Evolutionary conservation across 495 filamentous ascomycete species (phyloP).

Genomic region (Penicillium nucicola): DNA sequence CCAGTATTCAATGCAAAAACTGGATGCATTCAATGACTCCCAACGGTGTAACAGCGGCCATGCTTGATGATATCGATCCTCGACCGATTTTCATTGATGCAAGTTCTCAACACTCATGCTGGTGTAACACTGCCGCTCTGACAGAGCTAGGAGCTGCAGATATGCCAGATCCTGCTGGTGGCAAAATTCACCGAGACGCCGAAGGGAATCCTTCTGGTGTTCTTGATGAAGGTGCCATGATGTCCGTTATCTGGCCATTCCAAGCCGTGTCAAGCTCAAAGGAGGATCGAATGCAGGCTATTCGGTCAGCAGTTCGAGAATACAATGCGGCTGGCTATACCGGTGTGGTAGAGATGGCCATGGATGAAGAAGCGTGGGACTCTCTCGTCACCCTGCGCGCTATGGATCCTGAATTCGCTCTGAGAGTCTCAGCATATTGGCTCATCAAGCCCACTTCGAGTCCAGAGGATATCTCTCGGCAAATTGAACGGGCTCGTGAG

Average conservation of each 20-base stretch:
- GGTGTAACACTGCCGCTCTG: constrained; percentile 51
- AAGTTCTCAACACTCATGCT: constrained; percentile 54
- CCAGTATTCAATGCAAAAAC: constrained; percentile 46
- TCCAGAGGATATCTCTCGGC: constrained; percentile 39
- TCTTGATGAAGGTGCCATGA: constrained; percentile 48
- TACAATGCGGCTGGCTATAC: constrained; percentile 56
- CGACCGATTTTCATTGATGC: constrained; percentile 54
- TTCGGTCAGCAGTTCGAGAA: constrained; percentile 36
- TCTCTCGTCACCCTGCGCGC: constrained; percentile 37
- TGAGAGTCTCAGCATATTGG: constrained; percentile 61
- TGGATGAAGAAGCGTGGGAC: constrained; percentile 58
- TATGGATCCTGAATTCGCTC: constrained; percentile 24
- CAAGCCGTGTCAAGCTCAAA: constrained; percentile 23
- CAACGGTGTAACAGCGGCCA: constrained; percentile 36
- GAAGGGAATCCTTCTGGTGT: constrained; percentile 46
- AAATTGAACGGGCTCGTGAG: constrained; percentile 54
- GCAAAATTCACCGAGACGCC: constrained; percentile 46
- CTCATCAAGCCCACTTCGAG: constrained; percentile 47
- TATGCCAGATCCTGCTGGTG: constrained; percentile 47
- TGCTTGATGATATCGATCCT: constrained; percentile 42
- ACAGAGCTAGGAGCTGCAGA: constrained; percentile 43
- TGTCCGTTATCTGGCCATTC: constrained; percentile 53
- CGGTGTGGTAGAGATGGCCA: constrained; percentile 61
- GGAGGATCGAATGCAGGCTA: not conserved
- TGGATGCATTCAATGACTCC: constrained; percentile 57